Conservation (phyloP, 768 basidiomycete species). For the Russula ochroleuca region DNA sequence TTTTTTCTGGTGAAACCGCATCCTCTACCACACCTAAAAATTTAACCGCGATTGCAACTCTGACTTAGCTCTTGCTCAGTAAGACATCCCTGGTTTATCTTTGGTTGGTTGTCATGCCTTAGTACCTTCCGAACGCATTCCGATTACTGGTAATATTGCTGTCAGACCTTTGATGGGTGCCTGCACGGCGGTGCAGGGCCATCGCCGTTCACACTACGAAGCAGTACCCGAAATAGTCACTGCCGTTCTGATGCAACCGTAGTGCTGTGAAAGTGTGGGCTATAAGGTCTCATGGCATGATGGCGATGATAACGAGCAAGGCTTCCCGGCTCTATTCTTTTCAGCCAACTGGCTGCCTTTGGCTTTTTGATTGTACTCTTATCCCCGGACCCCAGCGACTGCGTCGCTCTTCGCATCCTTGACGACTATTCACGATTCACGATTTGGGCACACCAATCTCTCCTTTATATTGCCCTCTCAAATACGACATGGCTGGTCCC, state of each 20-base stretch:
- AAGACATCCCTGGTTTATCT: too few species aligned
- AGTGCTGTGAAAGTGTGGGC: not conserved
- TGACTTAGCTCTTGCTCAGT: not conserved
- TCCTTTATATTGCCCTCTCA: not conserved
- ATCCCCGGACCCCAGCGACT: conserved; percentile 7
- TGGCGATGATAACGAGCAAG: not conserved
- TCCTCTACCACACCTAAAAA: not conserved
- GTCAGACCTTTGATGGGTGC: conserved; percentile 9
- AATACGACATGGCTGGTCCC: not conserved
- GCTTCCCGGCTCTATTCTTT: not conserved
- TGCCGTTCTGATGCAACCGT: conserved; percentile 7
- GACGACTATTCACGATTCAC: not conserved
- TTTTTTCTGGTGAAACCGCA: not conserved
- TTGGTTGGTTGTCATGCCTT: not conserved
- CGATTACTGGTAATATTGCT: not conserved
- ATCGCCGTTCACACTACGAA: not conserved
- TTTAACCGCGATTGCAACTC: not conserved
- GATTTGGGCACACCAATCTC: not conserved
- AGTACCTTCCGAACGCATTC: not conserved
- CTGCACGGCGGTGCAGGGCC: conserved; percentile 1
- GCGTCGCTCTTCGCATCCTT: not conserved
- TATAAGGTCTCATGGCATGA: conserved; percentile 14
- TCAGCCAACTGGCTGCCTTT: not conserved
- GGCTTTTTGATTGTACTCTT: not conserved
- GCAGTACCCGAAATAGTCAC: not conserved